These are phyloP conservation scores for Trichoderma aggressivum DNA, from an alignment of 2,329 filamentous ascomycete species.

Conservation along the genomic window DNA sequence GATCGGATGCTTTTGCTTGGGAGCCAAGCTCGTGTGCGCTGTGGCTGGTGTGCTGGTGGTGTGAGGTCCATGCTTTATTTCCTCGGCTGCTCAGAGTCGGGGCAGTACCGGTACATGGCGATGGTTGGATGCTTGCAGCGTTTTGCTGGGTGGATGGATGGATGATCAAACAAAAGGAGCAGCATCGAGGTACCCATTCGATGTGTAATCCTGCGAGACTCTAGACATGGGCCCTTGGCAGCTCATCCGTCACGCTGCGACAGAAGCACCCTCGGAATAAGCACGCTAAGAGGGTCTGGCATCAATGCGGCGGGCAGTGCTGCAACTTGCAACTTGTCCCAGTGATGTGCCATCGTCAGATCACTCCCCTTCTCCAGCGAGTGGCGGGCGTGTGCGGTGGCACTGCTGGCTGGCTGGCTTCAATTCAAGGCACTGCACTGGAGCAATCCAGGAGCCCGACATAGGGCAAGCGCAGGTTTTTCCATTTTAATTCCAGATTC, in stretches of 20 bases:
- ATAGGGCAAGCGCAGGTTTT: too few relatives aligned
- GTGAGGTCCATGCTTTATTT: background rate
- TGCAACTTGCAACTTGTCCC: background rate
- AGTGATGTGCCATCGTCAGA: background rate
- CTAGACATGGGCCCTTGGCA: background rate
- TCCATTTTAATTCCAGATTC: background rate
- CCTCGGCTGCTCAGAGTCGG: too few relatives aligned
- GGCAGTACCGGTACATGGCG: background rate
- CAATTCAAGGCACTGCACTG: too few relatives aligned
- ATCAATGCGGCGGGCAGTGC: conserved; percentile 12
- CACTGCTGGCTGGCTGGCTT: conserved; percentile 1
- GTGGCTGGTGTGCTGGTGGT: background rate
- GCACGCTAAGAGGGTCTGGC: background rate
- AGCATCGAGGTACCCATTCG: too few relatives aligned
- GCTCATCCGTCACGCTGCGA: background rate
- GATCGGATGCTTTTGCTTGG: background rate
- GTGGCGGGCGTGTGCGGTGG: conserved; percentile 2
- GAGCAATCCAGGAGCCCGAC: background rate
- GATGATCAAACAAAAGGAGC: too few relatives aligned
- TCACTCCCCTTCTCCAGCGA: too few relatives aligned
- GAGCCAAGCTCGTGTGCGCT: background rate
- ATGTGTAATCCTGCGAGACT: too few relatives aligned
- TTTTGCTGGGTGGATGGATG: too few relatives aligned
- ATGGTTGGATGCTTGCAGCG: too few relatives aligned
- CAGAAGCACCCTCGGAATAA: background rate